A percentile compares a stretch with the other conserved stretches of the same genome.
phyloP scores from a whole-genome alignment of 1,139 yeast genomes.

The Sporopachydermia cereana region DNA sequence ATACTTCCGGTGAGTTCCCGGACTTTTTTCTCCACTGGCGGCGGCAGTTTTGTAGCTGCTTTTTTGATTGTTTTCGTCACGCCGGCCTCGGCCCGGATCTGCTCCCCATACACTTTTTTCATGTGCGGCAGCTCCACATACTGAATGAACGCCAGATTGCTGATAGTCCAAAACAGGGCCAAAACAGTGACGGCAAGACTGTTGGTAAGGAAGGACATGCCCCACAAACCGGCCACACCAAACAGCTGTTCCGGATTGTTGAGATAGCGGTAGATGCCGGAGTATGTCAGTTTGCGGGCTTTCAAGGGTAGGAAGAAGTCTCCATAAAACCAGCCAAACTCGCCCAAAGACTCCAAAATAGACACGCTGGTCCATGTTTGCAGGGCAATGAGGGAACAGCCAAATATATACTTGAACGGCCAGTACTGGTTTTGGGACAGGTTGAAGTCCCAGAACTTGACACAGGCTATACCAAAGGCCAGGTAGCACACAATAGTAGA shows the following conservation, averaged over 20 bases:
- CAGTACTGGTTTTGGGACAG: conserved; percentile 26
- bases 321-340: conserved; percentile 86
- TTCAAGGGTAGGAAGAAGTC: conserved; percentile 64
- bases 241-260: conserved; percentile 78
- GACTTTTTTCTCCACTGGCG: conserved; percentile 21
- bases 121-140: conserved; percentile 74
- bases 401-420: conserved; percentile 50
- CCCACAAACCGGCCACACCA: conserved; percentile 82
- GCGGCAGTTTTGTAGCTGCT: conserved; percentile 19
- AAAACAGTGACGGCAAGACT: conserved; percentile 42
- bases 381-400: conserved; percentile 40
- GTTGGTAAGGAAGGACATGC: conserved; percentile 53
- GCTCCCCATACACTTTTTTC: conserved; percentile 67
- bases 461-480: conserved; percentile 23
- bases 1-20: conserved; percentile 24
- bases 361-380: conserved; percentile 68
- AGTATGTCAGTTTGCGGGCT: conserved; percentile 46
- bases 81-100: conserved; percentile 35
- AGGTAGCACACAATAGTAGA: conserved; percentile 33
- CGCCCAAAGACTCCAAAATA: conserved; percentile 65
- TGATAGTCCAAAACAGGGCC: conserved; percentile 58
- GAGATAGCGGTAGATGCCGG: conserved; percentile 75
- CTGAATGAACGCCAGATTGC: conserved; percentile 55
- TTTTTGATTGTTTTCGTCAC: conserved; percentile 55
- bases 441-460: conserved; percentile 22